Base-by-base conservation (phyloP, 768 basidiomycete genomes). In the Russula virescens region DNA sequence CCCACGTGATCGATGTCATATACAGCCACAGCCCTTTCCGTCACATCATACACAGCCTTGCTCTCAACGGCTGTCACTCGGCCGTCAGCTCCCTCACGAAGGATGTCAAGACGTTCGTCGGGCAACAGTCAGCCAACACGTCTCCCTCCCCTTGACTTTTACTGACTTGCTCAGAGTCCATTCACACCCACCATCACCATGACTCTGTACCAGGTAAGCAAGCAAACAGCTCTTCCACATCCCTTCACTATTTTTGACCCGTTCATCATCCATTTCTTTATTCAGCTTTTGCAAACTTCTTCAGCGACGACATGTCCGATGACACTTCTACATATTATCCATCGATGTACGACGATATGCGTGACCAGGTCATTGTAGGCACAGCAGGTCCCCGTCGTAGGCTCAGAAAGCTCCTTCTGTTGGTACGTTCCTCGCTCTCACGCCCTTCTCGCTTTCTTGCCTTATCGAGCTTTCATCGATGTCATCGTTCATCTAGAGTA, bases 301-400 rank as follows among this genome's bases (percentile, higher is more conserved):
- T 64, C 48, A 35, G 28, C n/a, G 63, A 64, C 54, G 63, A 64
- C 23, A 45, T 60, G 53, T 54, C 63, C 28, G 43, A 59, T 43
- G 58, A 64, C 42, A 5, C n/a, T 14, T 64, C 63, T 9, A 64
- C 31, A 1, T 60, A 50, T 28, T 60, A 50, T 38, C 63, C 63
- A 7, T 64, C 63, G 31, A 64, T 60, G 63, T 45, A 64, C 34
- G 63, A 64, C 16, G 23, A 59, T 46, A 45, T 60, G 40, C 40
- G 58, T 26, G 53, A 60, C 8, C 52, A 50, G 10, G 53, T n/a
- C 18, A 18, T 43, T 8, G 58, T 58, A 4, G 7, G 7, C 42
- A 64, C 63, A 16, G 53, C 47, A 10, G 47, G 19, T 10, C 63
- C 63, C 54, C 63, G 63, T 49, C 63, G 58, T 19, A 60, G 54